Percentiles rank a stretch among this genome's conserved stretches.
Evolutionary conservation across 208 protist genomes (phyloP).

Genomic region (Crithidia brevicula): DNA sequence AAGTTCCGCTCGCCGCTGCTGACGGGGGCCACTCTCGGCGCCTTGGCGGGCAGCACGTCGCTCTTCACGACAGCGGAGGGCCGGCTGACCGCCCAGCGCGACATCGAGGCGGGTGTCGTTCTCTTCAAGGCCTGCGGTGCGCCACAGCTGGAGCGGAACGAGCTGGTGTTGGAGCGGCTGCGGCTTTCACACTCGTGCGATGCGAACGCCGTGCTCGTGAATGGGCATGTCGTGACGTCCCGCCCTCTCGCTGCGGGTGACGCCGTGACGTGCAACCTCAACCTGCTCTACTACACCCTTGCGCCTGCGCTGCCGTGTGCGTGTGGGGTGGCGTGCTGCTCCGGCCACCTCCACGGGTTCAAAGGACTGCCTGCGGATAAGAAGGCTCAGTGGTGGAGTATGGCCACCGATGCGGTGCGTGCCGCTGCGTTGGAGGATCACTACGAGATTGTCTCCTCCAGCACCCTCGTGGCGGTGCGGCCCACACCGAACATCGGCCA

Average conservation of each 20-base stretch:
- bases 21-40: constrained; percentile 31
- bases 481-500: constrained; percentile 52
- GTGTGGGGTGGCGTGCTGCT: constrained; percentile 53
- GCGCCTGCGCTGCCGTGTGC: constrained; percentile 44
- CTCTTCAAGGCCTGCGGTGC: constrained; percentile 42
- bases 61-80: constrained; percentile 47
- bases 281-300: constrained; percentile 56
- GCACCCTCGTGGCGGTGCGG: constrained; percentile 44
- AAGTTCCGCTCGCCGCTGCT: constrained; percentile 59
- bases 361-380: constrained; percentile 31
- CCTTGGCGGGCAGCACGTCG: constrained; percentile 31
- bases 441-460: constrained; percentile 47
- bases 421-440: constrained; percentile 45
- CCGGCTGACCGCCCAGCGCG: constrained; percentile 51
- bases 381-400: constrained; percentile 48
- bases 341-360: constrained; percentile 54
- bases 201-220: constrained; percentile 71
- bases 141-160: constrained; percentile 37
- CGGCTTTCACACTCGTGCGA: constrained; percentile 77
- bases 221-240: constrained; percentile 58
- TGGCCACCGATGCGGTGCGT: constrained; percentile 44
- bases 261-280: constrained; percentile 72
- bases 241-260: constrained; percentile 63
- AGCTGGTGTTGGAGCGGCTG: constrained; percentile 52
- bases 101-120: constrained; percentile 64